These are phyloP conservation scores for Chlorophyllum brunneum DNA, from an alignment of 768 basidiomycete species.

Conservation along the genomic window DNA sequence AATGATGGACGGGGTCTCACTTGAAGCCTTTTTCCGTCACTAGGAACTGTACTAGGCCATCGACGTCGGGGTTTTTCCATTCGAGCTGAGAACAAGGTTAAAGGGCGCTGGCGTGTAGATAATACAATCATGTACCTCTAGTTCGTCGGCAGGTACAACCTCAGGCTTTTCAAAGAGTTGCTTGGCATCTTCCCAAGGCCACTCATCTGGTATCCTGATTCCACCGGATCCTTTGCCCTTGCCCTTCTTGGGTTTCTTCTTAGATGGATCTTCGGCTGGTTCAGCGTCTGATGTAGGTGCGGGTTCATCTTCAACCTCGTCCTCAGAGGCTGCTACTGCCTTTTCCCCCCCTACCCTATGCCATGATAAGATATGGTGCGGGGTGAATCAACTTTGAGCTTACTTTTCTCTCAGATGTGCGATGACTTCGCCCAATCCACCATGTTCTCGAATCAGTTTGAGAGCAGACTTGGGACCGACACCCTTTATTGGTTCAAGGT, in stretches of 20 bases:
- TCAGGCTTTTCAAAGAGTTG: slow-evolving; percentile 87
- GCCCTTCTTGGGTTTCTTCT: slow-evolving; percentile 39
- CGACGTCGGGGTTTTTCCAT: slow-evolving; percentile 91
- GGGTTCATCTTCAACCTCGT: slow-evolving; percentile 21
- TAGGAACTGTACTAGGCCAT: slow-evolving; percentile 90
- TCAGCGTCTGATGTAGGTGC: slow-evolving; percentile 14
- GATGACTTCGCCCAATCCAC: slow-evolving; percentile 66
- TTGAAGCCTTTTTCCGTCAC: slow-evolving; percentile 97
- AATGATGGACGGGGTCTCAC: slow-evolving; percentile 44
- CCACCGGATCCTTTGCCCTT: slow-evolving; percentile 75
- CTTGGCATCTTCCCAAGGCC: slow-evolving; percentile 97
- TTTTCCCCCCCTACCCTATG: slow-evolving; percentile 42
- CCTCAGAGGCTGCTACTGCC: slow-evolving; percentile 30
- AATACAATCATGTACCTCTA: slow-evolving; percentile 69
- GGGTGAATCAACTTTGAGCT: slow-evolving; percentile 14
- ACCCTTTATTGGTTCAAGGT: slow-evolving; percentile 97
- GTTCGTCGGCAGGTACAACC: slow-evolving; percentile 77
- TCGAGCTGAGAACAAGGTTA: slow-evolving; percentile 57
- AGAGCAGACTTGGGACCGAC: slow-evolving; percentile 94
- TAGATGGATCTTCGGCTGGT: slow-evolving; percentile 22
- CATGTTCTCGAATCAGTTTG: slow-evolving; percentile 85
- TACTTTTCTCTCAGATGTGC: slow-evolving; percentile 79
- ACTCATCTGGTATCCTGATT: slow-evolving; percentile 83
- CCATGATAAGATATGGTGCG: background rate
- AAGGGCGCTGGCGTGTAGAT: background rate